These are phyloP conservation scores for Yarrowia bubula DNA, from an alignment of 805 yeast species.

Conservation along the genomic window DNA sequence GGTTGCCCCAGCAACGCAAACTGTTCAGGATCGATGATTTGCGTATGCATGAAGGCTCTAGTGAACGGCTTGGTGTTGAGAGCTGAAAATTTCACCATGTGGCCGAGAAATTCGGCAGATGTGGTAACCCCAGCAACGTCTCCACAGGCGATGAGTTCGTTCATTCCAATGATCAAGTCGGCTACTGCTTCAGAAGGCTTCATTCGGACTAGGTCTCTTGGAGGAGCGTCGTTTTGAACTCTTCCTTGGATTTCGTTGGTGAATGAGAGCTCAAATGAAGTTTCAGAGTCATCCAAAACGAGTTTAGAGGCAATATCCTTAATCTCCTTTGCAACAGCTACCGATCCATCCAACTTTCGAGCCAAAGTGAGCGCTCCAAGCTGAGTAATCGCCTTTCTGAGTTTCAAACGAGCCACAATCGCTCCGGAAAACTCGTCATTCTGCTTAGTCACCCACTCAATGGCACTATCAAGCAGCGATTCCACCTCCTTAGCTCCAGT, in stretches of 20 bases:
- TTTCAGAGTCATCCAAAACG: not conserved
- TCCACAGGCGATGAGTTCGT: conserved; percentile 29
- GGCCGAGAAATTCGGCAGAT: conserved; percentile 39
- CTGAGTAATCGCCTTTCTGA: not conserved
- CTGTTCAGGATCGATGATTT: conserved; percentile 1
- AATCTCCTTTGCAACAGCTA: conserved; percentile 10
- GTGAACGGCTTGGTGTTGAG: conserved; percentile 33
- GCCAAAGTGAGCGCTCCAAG: conserved; percentile 3
- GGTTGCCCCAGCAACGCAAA: conserved; percentile 28
- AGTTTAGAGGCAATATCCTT: not conserved
- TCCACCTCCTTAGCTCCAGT: conserved; percentile 31
- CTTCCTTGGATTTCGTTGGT: conserved; percentile 35
- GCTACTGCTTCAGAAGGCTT: conserved; percentile 32
- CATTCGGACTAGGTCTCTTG: conserved; percentile 31
- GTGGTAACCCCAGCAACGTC: conserved; percentile 30
- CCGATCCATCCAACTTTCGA: not conserved
- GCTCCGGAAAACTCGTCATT: not conserved
- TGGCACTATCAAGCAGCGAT: conserved; percentile 34
- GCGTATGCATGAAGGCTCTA: conserved; percentile 34
- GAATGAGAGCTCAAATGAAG: conserved; percentile 19
- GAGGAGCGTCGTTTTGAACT: conserved; percentile 34
- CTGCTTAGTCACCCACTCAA: conserved; percentile 46
- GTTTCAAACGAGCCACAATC: not conserved
- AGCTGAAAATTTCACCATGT: conserved; percentile 36
- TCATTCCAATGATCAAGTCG: conserved; percentile 29